Evolutionary conservation across 768 basidiomycete genomes (phyloP), one percentile per base, ranked within the genome.

Genomic region (Leccinum subgranulosum): DNA sequence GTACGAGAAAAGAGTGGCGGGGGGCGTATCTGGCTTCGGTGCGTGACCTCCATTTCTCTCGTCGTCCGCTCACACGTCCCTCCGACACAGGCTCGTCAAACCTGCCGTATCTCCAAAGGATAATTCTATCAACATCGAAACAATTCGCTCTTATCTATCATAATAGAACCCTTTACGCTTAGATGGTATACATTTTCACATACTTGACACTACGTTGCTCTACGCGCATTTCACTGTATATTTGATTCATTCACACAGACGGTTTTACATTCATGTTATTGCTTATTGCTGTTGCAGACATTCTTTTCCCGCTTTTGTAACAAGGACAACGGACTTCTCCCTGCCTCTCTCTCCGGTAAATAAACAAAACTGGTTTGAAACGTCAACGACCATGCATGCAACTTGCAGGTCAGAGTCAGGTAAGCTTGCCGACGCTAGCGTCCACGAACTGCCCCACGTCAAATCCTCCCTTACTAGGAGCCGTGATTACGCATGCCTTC

Each of bases 401-500:
- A 19, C 10, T 19, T 43, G n/a, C 19, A 43, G 41, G 19, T 11
- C 19, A 19, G 12, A 9, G 19, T 76, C 66, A 85, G 17, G 71
- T 75, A 62, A 86, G 69, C 56, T 70, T 80, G 7, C 75, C 85
- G 25, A 88, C 73, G n/a, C 78, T 73, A 5, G 69, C 70, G 59
- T 84, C 78, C 25, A 91, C 77, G 62, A 92, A 92, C 31, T 78
- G 64, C 4, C 69, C 72, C n/a, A 84, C 64, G 23, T 81, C 67
- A 68, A 86, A 85, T 2, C 81, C 85, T 8, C 77, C 80, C 39
- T 77, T 79, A 41, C n/a, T 41, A 11, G 83, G 79, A 4, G 66
- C 60, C 11, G 72, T 69, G 49, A 93, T 81, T 10, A 88, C 89
- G 6, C 90, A 88, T 5, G 92, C 91, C 66, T 86, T 83, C 65